These are phyloP conservation scores for Lipomyces sp. DNA, from an alignment of 805 yeast genomes.

Conservation along the genomic window DNA sequence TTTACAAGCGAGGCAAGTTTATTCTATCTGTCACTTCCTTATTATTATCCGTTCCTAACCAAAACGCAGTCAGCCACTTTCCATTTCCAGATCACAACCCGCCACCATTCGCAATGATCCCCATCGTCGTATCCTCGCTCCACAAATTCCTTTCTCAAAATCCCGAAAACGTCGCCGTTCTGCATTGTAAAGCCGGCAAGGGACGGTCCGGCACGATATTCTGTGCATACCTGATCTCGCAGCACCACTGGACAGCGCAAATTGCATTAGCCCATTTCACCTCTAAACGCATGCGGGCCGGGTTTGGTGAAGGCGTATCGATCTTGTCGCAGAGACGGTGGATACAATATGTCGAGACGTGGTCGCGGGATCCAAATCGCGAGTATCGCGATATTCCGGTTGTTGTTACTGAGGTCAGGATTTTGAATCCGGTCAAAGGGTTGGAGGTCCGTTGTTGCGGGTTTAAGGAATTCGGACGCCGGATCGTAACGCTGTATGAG, in stretches of 20 bases:
- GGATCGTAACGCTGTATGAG: slow-evolving; percentile 26
- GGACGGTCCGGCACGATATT: slow-evolving; percentile 85
- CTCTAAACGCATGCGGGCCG: slow-evolving; percentile 57
- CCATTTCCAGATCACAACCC: slow-evolving; percentile 83
- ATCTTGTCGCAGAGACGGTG: slow-evolving; percentile 72
- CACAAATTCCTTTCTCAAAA: slow-evolving; percentile 48
- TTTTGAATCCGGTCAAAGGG: slow-evolving; percentile 36
- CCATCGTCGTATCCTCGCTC: slow-evolving; percentile 53
- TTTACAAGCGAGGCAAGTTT: slow-evolving; percentile 40
- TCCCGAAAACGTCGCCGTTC: slow-evolving; percentile 58
- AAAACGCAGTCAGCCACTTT: slow-evolving; percentile 45
- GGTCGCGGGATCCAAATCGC: slow-evolving; percentile 38
- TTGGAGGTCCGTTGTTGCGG: slow-evolving; percentile 37
- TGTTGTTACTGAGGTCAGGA: slow-evolving; percentile 33
- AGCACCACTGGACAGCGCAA: slow-evolving; percentile 47
- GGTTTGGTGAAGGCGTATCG: slow-evolving; percentile 69
- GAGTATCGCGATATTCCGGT: slow-evolving; percentile 36
- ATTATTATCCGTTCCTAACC: neutral
- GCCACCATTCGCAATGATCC: slow-evolving; percentile 63
- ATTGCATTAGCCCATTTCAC: slow-evolving; percentile 62
- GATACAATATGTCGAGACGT: slow-evolving; percentile 59
- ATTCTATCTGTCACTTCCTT: neutral
- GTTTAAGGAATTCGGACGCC: slow-evolving; percentile 34
- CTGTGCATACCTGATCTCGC: slow-evolving; percentile 70
- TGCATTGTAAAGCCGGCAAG: slow-evolving; percentile 91